Percentiles rank a stretch among this genome's conserved stretches.
These are phyloP conservation scores for Aspergillus sp. DNA, from an alignment of 2,329 filamentous ascomycete genomes.

Conservation along the genomic window DNA sequence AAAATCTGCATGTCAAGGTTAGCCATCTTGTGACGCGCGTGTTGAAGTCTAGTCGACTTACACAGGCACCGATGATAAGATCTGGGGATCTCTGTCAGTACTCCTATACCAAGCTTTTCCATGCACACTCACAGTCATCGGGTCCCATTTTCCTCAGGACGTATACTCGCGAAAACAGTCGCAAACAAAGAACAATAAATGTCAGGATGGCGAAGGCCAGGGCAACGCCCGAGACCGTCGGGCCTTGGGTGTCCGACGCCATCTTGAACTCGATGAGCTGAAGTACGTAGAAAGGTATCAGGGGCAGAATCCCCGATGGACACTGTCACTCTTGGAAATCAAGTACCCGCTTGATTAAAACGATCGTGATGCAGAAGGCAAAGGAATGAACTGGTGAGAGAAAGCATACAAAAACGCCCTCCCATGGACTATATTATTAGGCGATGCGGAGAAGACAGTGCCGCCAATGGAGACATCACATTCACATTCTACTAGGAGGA, in stretches of 20 bases:
- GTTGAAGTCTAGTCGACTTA: constrained; percentile 14
- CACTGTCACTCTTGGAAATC: not conserved
- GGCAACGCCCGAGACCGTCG: constrained; percentile 32
- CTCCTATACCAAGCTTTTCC: not conserved
- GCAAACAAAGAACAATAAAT: constrained; percentile 35
- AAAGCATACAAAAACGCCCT: not conserved
- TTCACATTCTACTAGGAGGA: not conserved
- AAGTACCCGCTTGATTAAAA: not conserved
- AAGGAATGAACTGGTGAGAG: not conserved
- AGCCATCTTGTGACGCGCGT: not conserved
- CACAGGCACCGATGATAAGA: constrained; percentile 30
- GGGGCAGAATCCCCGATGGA: not conserved
- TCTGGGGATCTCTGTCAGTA: constrained; percentile 13
- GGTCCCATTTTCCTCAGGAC: constrained; percentile 32
- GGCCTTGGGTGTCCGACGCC: constrained; percentile 30
- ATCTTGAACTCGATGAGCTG: not conserved
- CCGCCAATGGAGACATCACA: not conserved
- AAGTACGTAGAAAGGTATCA: too few species aligned
- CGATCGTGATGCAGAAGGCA: not conserved
- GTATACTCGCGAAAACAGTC: constrained; percentile 41
- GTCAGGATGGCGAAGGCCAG: constrained; percentile 41
- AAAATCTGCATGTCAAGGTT: constrained; percentile 21
- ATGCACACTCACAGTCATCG: constrained; percentile 29
- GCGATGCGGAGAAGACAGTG: not conserved
- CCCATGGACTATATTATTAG: not conserved